A percentile compares a stretch with the other conserved stretches of the same genome.
Evolutionary conservation across 768 basidiomycete species (phyloP).

Genomic region (Symmetrospora coprosmae): DNA sequence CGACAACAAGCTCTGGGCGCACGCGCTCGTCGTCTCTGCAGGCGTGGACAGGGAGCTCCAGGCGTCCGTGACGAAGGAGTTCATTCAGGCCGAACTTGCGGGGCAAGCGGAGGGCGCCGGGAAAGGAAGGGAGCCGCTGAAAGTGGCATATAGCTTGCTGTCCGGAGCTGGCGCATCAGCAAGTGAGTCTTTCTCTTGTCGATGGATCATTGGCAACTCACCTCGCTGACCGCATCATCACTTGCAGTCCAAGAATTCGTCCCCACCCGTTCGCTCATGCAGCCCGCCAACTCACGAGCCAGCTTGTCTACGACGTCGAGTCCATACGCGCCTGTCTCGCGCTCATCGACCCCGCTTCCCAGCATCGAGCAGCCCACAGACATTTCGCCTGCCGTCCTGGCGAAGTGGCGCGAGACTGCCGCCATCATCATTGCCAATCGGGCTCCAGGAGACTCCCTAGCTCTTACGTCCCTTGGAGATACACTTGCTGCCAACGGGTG

Average conservation of each 20-base stretch:
- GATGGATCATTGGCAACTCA: no score
- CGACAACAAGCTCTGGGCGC: constrained; percentile 81
- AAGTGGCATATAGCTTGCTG: constrained; percentile 66
- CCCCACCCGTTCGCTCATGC: constrained; percentile 43
- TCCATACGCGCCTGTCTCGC: no score
- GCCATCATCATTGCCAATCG: constrained; percentile 65
- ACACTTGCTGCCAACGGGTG: constrained; percentile 57
- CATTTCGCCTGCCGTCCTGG: constrained; percentile 52
- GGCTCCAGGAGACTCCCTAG: constrained; percentile 52
- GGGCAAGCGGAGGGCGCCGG: constrained; percentile 25
- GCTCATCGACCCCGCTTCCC: constrained; percentile 43
- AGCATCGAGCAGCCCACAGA: constrained; percentile 26
- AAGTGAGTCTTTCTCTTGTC: constrained; percentile 42
- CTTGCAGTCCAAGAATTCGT: constrained; percentile 57
- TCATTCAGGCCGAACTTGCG: constrained; percentile 61
- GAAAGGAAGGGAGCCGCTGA: constrained; percentile 56
- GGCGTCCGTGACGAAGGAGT: constrained; percentile 79
- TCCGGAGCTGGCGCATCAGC: constrained; percentile 67
- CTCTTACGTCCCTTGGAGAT: constrained; percentile 72
- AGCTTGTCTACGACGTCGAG: background rate
- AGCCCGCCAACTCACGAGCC: background rate
- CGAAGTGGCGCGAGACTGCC: constrained; percentile 70
- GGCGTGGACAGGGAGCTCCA: constrained; percentile 84
- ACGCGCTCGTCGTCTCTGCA: constrained; percentile 86
- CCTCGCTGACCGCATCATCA: background rate